Base-by-base conservation (phyloP, 176 grass and related monocot species). In the Cocos nucifera region DNA sequence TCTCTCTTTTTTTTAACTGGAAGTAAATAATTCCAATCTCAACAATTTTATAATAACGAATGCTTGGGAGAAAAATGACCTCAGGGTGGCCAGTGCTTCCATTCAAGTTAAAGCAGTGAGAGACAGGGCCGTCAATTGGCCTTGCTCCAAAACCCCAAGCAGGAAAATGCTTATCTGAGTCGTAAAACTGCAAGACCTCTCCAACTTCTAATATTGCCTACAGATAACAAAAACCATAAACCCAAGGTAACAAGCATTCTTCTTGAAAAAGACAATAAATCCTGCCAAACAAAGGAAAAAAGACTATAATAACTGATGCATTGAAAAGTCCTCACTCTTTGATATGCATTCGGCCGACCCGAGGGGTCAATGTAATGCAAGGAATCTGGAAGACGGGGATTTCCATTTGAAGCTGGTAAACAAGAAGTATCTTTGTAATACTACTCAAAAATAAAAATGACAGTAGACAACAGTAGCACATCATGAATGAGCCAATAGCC, bases 361-460 rank as follows among this genome's bases (percentile, higher is more conserved):
- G 93, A 83, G 55, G 93, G 93, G 20, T 98, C 93, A 80, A 98
- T 92, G 74, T 98, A 98, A 74, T 98, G 93, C 78, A 98, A 92
- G 25, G 93, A 98, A 92, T 98, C 93, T 55, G 87, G 87, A 69
- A 98, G 84, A 9, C 93, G 81, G 15, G 87, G 87, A 73, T 98
- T 98, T 78, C 93, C 93, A 98, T 98, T 98, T 70, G 93, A 98
- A 75, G 93, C 93, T 98, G 75, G 17, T 59, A 71, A 77, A 56
- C 66, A 77, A 70, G 23, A 53, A 69, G 29, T 19, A 60, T 57
- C 18, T 24, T 12, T 28, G 17, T 80, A 44, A 44, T 14, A 44
- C 35, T 57, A 78, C 77, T 27, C 24, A 30, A 28, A 77, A 17
- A 57, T 49, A 10, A 32, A 58, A 30, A 15, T 20, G 59, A 69